phyloP scores from a whole-genome alignment of 768 basidiomycete species.

The Mycena galopus region DNA sequence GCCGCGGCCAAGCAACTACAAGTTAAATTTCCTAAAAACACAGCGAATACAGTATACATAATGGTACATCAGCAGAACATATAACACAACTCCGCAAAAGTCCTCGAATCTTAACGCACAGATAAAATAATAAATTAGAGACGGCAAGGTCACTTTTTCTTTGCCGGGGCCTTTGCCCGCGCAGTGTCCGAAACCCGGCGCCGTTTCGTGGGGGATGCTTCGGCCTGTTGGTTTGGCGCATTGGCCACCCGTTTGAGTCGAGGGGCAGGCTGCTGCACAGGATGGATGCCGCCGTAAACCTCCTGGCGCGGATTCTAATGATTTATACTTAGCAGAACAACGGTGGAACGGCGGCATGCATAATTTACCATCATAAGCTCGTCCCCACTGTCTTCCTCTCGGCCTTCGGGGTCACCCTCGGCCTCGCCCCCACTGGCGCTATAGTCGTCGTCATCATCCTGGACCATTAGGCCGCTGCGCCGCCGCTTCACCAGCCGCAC shows the following conservation, averaged over 20 bases:
- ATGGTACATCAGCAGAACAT: background rate
- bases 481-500: slow-evolving; percentile 34
- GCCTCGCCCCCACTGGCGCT: slow-evolving; percentile 20
- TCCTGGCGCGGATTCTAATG: slow-evolving; percentile 27
- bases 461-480: slow-evolving; percentile 29
- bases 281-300: slow-evolving; percentile 30
- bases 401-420: background rate
- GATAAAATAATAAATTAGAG: slow-evolving; percentile 21
- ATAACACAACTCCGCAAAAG: background rate
- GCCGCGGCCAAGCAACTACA: too few species aligned
- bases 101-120: background rate
- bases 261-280: background rate
- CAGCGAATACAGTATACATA: background rate
- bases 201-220: slow-evolving; percentile 33
- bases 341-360: background rate
- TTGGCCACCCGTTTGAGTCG: slow-evolving; percentile 29
- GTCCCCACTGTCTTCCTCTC: slow-evolving; percentile 36
- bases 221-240: slow-evolving; percentile 9
- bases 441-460: slow-evolving; percentile 31
- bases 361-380: slow-evolving; percentile 36
- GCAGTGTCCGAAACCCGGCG: slow-evolving; percentile 31
- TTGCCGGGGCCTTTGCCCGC: slow-evolving; percentile 27
- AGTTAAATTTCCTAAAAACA: background rate
- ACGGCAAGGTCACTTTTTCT: slow-evolving; percentile 24
- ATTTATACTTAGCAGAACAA: background rate